Percentiles rank a stretch among this genome's conserved stretches.
Evolutionary conservation across 2,329 filamentous ascomycete genomes (phyloP).

Genomic region (Fusarium tricinctum): DNA sequence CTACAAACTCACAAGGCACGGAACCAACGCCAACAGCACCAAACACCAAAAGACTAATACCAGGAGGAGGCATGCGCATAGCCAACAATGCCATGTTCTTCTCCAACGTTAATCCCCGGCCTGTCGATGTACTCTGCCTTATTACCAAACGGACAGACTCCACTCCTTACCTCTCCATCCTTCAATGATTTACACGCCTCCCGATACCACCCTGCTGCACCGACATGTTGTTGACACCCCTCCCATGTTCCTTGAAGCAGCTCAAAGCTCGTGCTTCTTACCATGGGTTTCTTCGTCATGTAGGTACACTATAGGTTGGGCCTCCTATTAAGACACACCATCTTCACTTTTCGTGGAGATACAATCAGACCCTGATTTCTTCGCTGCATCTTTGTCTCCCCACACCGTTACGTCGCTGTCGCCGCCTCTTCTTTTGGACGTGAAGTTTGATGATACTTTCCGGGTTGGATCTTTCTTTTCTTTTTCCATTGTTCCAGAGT

Average conservation of each 20-base stretch:
- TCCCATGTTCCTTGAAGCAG: slow-evolving; percentile 22
- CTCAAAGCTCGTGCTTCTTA: slow-evolving; percentile 41
- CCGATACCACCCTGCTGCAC: slow-evolving; percentile 21
- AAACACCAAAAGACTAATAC: slow-evolving; percentile 27
- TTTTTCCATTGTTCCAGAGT: slow-evolving; percentile 46
- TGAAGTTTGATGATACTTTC: slow-evolving; percentile 41
- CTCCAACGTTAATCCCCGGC: slow-evolving; percentile 40
- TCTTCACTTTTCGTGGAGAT: slow-evolving; percentile 42
- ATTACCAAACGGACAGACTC: slow-evolving; percentile 47
- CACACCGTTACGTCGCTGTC: slow-evolving; percentile 42
- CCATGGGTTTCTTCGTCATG: slow-evolving; percentile 35
- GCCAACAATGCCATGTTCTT: slow-evolving; percentile 32
- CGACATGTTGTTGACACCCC: slow-evolving; percentile 22
- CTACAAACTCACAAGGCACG: slow-evolving; percentile 31
- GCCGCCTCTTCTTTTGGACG: slow-evolving; percentile 29
- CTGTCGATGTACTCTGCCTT: slow-evolving; percentile 49
- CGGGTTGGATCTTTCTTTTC: slow-evolving; percentile 44
- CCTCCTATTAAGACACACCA: slow-evolving; percentile 43
- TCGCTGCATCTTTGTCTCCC: slow-evolving; percentile 42
- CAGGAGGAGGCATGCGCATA: slow-evolving; percentile 15
- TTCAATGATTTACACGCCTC: slow-evolving; percentile 28
- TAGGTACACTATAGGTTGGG: slow-evolving; percentile 44
- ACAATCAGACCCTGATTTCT: slow-evolving; percentile 48
- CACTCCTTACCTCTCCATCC: slow-evolving; percentile 42
- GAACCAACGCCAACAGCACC: slow-evolving; percentile 24